Percentiles rank a stretch among this genome's conserved stretches.
These are phyloP conservation scores for Dothistroma septosporum DNA, from an alignment of 2,329 filamentous ascomycete species.

Conservation along the genomic window DNA sequence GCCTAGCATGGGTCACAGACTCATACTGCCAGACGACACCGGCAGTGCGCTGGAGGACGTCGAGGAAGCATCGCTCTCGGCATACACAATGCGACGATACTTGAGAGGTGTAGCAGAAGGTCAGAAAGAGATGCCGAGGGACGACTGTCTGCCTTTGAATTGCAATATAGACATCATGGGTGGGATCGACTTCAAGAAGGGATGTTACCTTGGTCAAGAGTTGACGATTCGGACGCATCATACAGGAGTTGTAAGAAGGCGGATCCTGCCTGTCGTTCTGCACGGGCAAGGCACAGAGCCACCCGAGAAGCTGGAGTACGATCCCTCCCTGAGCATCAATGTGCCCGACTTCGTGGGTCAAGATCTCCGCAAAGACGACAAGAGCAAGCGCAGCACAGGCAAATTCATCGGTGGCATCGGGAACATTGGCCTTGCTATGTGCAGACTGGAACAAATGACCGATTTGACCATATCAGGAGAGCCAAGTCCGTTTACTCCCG, in stretches of 20 bases:
- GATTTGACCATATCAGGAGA: constrained; percentile 68
- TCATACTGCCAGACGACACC: constrained; percentile 33
- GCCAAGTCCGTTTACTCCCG: constrained; percentile 55
- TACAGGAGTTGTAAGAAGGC: constrained; percentile 86
- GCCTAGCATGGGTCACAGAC: constrained; percentile 35
- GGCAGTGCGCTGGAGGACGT: constrained; percentile 34
- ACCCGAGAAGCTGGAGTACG: constrained; percentile 48
- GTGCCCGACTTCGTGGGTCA: constrained; percentile 22
- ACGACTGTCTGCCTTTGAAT: constrained; percentile 76
- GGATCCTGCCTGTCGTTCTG: constrained; percentile 74
- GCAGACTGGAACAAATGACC: constrained; percentile 87
- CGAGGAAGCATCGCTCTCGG: constrained; percentile 38
- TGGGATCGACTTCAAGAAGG: constrained; percentile 89
- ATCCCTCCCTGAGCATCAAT: constrained; percentile 25
- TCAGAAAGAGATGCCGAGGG: constrained; percentile 68
- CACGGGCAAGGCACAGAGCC: constrained; percentile 51
- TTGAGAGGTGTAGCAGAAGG: constrained; percentile 81
- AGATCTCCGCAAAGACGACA: constrained; percentile 52
- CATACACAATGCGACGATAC: constrained; percentile 74
- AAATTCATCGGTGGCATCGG: constrained; percentile 76
- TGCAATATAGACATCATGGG: constrained; percentile 81
- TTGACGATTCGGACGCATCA: constrained; percentile 94
- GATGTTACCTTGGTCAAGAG: constrained; percentile 95
- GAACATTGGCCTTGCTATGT: constrained; percentile 82
- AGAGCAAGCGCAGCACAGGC: constrained; percentile 65